Evolutionary conservation across 768 basidiomycete species (phyloP).

Genomic region (Pluteus cervinus): DNA sequence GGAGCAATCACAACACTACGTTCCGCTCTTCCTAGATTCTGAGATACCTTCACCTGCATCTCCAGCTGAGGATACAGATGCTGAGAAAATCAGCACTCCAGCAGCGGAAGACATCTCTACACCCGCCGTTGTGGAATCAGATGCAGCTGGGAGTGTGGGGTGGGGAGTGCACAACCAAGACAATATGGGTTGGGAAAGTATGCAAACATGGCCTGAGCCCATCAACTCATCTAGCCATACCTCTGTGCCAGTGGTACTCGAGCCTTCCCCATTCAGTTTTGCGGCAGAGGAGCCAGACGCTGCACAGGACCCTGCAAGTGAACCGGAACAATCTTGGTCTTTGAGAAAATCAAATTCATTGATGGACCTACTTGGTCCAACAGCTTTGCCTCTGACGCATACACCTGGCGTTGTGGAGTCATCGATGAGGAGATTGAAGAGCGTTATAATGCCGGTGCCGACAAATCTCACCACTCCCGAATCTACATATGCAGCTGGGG

Average conservation of each 20-base stretch:
- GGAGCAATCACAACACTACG: constrained; percentile 4
- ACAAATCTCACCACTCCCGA: constrained; percentile 14
- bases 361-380: constrained; percentile 45
- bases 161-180: too few relatives aligned
- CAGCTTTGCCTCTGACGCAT: constrained; percentile 54
- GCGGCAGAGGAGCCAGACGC: not conserved
- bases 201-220: not conserved
- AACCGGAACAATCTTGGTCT: constrained; percentile 4
- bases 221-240: too few relatives aligned
- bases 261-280: too few relatives aligned
- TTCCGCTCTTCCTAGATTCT: constrained; percentile 1
- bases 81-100: constrained; percentile 2
- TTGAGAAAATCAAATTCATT: constrained; percentile 22
- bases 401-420: constrained; percentile 60
- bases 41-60: constrained; percentile 39
- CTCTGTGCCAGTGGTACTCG: too few relatives aligned
- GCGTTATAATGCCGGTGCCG: constrained; percentile 35
- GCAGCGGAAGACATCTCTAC: constrained; percentile 2
- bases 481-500: constrained; percentile 15
- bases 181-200: not conserved
- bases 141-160: not conserved
- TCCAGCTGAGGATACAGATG: not conserved
- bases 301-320: not conserved
- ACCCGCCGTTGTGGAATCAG: not conserved
- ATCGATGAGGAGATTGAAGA: constrained; percentile 52